Base-by-base conservation (phyloP, 768 basidiomycete species). In the Xerocomellus amylosporus region DNA sequence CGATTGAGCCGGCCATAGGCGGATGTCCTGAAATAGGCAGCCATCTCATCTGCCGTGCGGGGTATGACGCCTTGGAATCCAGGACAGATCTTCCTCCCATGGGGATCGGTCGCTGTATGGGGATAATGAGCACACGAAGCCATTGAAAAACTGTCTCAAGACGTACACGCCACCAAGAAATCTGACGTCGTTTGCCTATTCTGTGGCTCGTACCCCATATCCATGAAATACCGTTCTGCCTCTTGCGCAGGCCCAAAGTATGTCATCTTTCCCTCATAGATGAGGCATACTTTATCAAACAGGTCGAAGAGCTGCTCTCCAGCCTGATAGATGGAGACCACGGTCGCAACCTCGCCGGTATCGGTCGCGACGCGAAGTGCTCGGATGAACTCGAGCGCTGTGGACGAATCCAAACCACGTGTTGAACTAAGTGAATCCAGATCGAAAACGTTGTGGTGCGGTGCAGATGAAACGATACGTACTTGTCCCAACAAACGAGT, bases 251-350 rank as follows among this genome's bases (percentile, higher is more conserved):
- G 39, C 10, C 55, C 57, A 45, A 51, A 51, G n/a, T 58, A 51
- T 3, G 28, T 45, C 55, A 58, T 51, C 36, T 28, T 58, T 33
- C 55, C 56, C 1, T 58, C 55, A 6, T 51, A 30, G 5, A 58
- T 38, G 34, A 58, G 28, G 22, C 54, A 55, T 13, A 59, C 49
- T 20, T 59, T 86, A 77, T 88, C 85, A 61, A 88, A 93, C 39
- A 78, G 73, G 20, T 79, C 53, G 55, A 84, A 86, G 0, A 87
- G 65, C 3, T 76, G 75, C 65, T 92, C 88, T 47, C 86, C 85
- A 8, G 89, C 91, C 70, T 93, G 91, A 70, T 93, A 93, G 36
- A 94, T 81, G 1, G 88, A 86, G n/a, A 89, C 87, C 53, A 93
- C 79, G 0, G 86, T 90, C 0, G 86, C 73, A 17, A 69, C 55